Evolutionary conservation across 345 rosid genomes (phyloP).

Genomic region (Citrus maxima): DNA sequence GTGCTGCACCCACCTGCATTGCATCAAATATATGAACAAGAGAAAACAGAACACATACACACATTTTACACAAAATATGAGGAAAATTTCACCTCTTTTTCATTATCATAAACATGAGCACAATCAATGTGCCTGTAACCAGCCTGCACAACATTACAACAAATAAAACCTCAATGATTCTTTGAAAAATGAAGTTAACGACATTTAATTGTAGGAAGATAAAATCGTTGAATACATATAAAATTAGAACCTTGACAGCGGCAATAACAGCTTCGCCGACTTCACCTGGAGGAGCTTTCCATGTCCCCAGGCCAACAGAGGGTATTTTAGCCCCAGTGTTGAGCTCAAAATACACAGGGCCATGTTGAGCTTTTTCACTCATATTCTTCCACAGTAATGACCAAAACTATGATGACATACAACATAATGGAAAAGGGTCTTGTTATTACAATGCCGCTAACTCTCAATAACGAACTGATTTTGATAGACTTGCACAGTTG

Average conservation of each 20-base stretch:
- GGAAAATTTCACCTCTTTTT: conserved; percentile 38
- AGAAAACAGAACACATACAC: background rate
- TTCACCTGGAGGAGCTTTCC: conserved; percentile 49
- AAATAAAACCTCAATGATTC: background rate
- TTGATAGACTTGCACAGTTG: too few relatives aligned
- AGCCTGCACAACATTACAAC: conserved; percentile 27
- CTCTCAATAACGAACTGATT: background rate
- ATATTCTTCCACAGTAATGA: conserved; percentile 16
- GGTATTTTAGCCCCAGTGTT: conserved; percentile 52
- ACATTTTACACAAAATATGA: background rate
- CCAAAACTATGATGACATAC: background rate
- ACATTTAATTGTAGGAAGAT: background rate
- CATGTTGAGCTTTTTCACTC: conserved; percentile 22
- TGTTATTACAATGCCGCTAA: background rate
- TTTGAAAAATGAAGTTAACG: too few relatives aligned
- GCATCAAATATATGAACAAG: background rate
- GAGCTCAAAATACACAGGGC: conserved; percentile 35
- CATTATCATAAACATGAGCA: conserved; percentile 45
- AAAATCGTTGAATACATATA: background rate
- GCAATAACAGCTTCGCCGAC: conserved; percentile 38
- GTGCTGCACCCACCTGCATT: conserved; percentile 43
- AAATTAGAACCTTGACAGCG: conserved; percentile 40
- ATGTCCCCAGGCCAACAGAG: conserved; percentile 51
- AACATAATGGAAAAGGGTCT: background rate
- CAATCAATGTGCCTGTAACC: conserved; percentile 54